A percentile compares a stretch with the other conserved stretches of the same genome.
phyloP scores from a whole-genome alignment of 163 green algal species.

The Chloromonas sp. region DNA sequence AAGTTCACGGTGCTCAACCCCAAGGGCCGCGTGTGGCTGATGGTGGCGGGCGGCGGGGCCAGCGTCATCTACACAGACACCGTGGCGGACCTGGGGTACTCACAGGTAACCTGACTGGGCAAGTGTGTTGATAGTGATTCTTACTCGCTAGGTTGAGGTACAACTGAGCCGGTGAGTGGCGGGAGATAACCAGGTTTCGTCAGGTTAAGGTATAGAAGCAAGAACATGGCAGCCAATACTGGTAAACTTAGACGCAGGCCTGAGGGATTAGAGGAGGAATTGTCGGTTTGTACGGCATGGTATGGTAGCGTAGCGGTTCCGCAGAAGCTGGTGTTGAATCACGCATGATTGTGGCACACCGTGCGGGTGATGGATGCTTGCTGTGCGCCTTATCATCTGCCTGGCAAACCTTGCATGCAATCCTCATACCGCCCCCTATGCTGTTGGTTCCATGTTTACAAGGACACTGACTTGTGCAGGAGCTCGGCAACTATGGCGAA shows the following conservation, averaged over 20 bases:
- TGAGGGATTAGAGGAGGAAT: too few relatives aligned
- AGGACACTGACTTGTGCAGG: constrained; percentile 15
- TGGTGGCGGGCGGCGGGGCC: constrained; percentile 86
- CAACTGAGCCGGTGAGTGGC: too few relatives aligned
- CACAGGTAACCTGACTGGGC: constrained; percentile 19
- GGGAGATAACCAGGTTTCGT: too few relatives aligned
- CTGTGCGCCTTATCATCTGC: not conserved
- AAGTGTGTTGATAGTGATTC: not conserved
- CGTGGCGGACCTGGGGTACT: constrained; percentile 71
- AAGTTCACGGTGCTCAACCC: constrained; percentile 93
- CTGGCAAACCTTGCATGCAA: not conserved
- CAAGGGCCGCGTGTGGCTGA: constrained; percentile 85
- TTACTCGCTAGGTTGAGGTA: too few relatives aligned
- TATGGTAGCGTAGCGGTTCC: too few relatives aligned
- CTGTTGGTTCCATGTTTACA: not conserved
- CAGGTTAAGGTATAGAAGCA: too few relatives aligned
- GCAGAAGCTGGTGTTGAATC: too few relatives aligned
- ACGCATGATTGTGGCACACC: too few relatives aligned
- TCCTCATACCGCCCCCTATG: not conserved
- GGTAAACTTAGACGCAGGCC: too few relatives aligned
- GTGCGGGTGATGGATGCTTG: too few relatives aligned
- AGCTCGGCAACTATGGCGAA: constrained; percentile 91
- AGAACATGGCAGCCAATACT: too few relatives aligned
- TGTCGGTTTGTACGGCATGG: too few relatives aligned
- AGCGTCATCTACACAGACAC: constrained; percentile 85